A percentile compares a stretch with the other conserved stretches of the same genome.
These are phyloP conservation scores for Poa pratensis DNA, from an alignment of 176 grass and related monocot genomes.

Conservation along the genomic window DNA sequence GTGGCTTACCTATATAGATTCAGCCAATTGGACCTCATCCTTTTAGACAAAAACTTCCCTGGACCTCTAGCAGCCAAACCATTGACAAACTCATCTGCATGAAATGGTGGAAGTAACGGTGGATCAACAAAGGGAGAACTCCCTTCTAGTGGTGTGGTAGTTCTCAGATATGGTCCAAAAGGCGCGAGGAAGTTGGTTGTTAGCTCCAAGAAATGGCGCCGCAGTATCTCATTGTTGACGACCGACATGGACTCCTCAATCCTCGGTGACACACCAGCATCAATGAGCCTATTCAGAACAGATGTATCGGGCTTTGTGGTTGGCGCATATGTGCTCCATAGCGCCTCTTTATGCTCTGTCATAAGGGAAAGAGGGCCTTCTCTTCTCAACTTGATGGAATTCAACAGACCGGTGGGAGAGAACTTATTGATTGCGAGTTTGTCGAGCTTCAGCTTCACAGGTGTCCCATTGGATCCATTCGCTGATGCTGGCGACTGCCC, in stretches of 20 bases:
- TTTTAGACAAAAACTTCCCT: conserved; percentile 97
- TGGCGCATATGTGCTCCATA: conserved; percentile 76
- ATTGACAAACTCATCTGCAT: conserved; percentile 80
- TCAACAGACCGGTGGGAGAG: conserved; percentile 79
- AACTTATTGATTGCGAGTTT: conserved; percentile 79
- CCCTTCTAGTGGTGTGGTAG: conserved; percentile 72
- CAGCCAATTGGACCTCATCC: conserved; percentile 98
- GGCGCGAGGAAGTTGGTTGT: conserved; percentile 97
- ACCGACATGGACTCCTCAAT: conserved; percentile 95
- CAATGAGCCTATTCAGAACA: conserved; percentile 88
- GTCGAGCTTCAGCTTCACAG: conserved; percentile 72
- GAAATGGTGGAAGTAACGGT: conserved; percentile 70
- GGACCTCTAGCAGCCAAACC: conserved; percentile 85
- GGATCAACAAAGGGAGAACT: conserved; percentile 83
- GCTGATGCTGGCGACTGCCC: conserved; percentile 22
- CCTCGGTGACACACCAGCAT: conserved; percentile 69
- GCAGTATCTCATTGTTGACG: conserved; percentile 97
- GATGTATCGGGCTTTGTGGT: conserved; percentile 88
- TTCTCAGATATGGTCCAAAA: conserved; percentile 90
- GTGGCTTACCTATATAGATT: conserved; percentile 74
- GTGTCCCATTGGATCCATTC: conserved; percentile 52
- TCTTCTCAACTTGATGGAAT: conserved; percentile 86
- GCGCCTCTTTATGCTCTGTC: conserved; percentile 93
- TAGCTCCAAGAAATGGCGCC: conserved; percentile 92
- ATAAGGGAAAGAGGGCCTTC: conserved; percentile 93